Evolutionary conservation across 139 green algal genomes (phyloP).

Genomic region (Coelastrella sp.): DNA sequence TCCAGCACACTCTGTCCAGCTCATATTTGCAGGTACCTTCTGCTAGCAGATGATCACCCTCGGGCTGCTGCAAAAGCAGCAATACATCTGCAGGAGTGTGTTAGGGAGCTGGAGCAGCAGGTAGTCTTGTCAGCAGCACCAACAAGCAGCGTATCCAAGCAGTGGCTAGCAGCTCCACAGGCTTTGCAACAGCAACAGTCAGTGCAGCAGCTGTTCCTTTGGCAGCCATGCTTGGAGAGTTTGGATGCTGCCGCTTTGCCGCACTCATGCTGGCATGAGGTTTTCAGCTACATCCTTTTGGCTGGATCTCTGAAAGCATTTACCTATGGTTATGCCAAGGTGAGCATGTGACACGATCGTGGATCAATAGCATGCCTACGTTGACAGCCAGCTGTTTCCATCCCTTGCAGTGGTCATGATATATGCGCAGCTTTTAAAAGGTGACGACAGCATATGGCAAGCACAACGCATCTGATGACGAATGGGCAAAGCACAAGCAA

Average conservation of each 20-base stretch:
- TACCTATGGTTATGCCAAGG: constrained; percentile 1
- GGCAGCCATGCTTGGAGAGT: constrained; percentile 33
- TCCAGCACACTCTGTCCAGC: too few relatives aligned
- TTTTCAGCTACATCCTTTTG: constrained; percentile 27
- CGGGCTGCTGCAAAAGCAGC: neutral
- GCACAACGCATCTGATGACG: too few relatives aligned
- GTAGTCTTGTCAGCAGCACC: too few relatives aligned
- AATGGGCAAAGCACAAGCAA: too few relatives aligned
- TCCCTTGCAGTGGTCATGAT: too few relatives aligned
- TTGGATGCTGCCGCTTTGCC: neutral
- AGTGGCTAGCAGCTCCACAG: neutral
- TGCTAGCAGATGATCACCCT: constrained; percentile 36
- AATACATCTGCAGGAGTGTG: constrained; percentile 17
- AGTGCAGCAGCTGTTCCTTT: constrained; percentile 35
- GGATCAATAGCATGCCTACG: too few relatives aligned
- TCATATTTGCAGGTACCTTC: constrained; percentile 6
- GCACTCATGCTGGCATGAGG: constrained; percentile 36
- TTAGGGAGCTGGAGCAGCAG: too few relatives aligned
- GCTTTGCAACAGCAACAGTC: neutral
- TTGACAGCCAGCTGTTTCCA: too few relatives aligned
- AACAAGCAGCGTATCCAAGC: too few relatives aligned
- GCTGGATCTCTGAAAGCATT: constrained; percentile 25
- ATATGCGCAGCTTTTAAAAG: too few relatives aligned
- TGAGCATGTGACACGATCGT: neutral
- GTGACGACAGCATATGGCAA: too few relatives aligned